Base-by-base conservation (phyloP, 2,329 filamentous ascomycete genomes). In the Aspergillus proliferans region DNA sequence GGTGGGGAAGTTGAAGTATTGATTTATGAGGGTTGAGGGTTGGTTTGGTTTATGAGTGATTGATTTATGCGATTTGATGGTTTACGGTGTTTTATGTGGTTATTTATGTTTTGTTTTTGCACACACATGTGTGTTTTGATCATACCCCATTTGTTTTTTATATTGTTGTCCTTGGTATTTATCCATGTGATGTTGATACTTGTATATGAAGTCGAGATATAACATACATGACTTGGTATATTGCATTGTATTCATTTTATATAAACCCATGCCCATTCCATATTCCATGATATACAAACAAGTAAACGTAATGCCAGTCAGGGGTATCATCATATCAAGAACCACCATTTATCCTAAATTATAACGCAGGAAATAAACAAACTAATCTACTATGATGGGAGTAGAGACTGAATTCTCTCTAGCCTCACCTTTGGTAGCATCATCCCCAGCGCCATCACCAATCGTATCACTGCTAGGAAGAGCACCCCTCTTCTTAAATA, bases 1-100 rank as follows among this genome's bases (percentile, higher is more conserved):
- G 56, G 76, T 78, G 39, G 76, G 76, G 8, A 77, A 76, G 55
- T 61, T 77, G 54, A 69, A 74, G 53, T 79, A 79, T 62, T 78
- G 66, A 12, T 18, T 19, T n/a, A 19, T 39, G 8, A n/a, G 34
- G 10, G 6, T 38, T n/a, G 18, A 6, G 34, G 12, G 2, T n/a
- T 43, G n/a, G 22, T 15, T 43, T 24, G 12, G 6, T 8, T 43
- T 15, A 26, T 10, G 24, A 26, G 22, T 34, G 18, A 34, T 45
- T 12, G 15, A n/a, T 9, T 34, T 28, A 28, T 30, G 9, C 15
- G 9, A 6, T 15, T 43, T 43, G 42, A 30, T 19, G 26, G 15
- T 33, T 36, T 45, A 21, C 33, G 26, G 9, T n/a, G 33, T 34
- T 10, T 22, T 45, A 21, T 45, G 24, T 19, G 10, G 12, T 45